phyloP scores from a whole-genome alignment of 2,329 filamentous ascomycete genomes.

The Truncatella angustata region DNA sequence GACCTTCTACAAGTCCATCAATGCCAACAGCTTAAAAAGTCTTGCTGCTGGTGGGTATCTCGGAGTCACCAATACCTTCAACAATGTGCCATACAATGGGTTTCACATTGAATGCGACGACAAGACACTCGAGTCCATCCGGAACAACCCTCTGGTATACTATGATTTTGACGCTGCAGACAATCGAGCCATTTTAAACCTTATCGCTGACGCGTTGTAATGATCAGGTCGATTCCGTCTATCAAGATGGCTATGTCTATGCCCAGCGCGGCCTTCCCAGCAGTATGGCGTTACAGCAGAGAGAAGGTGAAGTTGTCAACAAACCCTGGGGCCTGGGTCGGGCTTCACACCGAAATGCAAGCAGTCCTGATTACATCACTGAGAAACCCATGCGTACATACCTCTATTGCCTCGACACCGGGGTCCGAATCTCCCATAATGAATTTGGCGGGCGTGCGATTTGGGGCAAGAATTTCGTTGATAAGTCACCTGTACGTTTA shows the following conservation, averaged over 20 bases:
- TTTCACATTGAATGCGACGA: slow-evolving; percentile 26
- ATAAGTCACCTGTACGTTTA: slow-evolving; percentile 16
- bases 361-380: slow-evolving; percentile 15
- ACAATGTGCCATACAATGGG: slow-evolving; percentile 19
- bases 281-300: not conserved
- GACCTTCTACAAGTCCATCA: slow-evolving; percentile 17
- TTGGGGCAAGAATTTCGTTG: slow-evolving; percentile 24
- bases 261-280: no score
- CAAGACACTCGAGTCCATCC: slow-evolving; percentile 18
- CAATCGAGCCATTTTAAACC: no score
- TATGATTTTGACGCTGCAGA: not conserved
- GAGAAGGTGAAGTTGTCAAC: slow-evolving; percentile 11
- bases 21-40: slow-evolving; percentile 9
- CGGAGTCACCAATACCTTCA: slow-evolving; percentile 20
- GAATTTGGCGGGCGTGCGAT: slow-evolving; percentile 25
- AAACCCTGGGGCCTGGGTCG: slow-evolving; percentile 23
- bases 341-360: slow-evolving; percentile 23
- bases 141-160: slow-evolving; percentile 16
- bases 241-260: slow-evolving; percentile 18
- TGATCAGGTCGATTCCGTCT: slow-evolving; percentile 23
- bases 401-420: slow-evolving; percentile 26
- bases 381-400: slow-evolving; percentile 14
- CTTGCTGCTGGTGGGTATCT: slow-evolving; percentile 9
- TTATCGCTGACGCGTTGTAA: no score
- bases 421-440: slow-evolving; percentile 23